Base-by-base conservation (phyloP, 331 rosid genomes). In the Spiraea crenata region DNA sequence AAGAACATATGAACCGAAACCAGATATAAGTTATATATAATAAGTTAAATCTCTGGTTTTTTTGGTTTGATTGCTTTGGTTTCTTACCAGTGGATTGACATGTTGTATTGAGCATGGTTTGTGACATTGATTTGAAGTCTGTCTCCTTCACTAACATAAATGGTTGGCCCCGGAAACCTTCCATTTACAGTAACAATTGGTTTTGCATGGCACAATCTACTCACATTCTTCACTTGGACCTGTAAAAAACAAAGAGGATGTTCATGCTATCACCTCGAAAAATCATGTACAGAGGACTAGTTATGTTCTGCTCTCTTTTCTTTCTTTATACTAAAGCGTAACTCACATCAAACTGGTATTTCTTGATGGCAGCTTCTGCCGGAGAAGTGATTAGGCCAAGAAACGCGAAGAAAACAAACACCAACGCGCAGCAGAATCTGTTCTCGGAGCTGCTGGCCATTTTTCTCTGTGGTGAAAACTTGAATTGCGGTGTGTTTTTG, bases 301-400 rank as follows among this genome's bases (percentile, higher is more conserved):
- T 14, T 54, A 3, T 12, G 35, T 17, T 37, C 7, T 9, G 31
- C 35, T 63, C 1, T 11, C 6, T 19, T 71, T 56, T 31, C 31
- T 44, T 14, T 17, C 40, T 11, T 6, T 49, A 45, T 41, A 13
- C 7, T 45, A 14, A 51, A 35, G 57, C 65, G 25, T 46, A 70
- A 82, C 95, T 85, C 85, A 84, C 95, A 80, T 88, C 95, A 82
- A 88, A 90, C 70, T 90, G 87, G 64, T 90, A 88, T 69, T 76
- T 86, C 82, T 81, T 86, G 42, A 80, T 70, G 67, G 92, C 86
- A 76, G 95, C 95, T 78, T 88, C 95, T 46, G 90, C 86, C 44
- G 89, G 82, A 72, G 74, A 75, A 65, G 82, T 47, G 66, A 84
- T 57, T 4, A 79, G 80, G 67, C 86, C 82, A 75, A 88, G 57